phyloP scores from a whole-genome alignment of 192 early-diverging fungal genomes.

The Funneliformis geosporum region DNA sequence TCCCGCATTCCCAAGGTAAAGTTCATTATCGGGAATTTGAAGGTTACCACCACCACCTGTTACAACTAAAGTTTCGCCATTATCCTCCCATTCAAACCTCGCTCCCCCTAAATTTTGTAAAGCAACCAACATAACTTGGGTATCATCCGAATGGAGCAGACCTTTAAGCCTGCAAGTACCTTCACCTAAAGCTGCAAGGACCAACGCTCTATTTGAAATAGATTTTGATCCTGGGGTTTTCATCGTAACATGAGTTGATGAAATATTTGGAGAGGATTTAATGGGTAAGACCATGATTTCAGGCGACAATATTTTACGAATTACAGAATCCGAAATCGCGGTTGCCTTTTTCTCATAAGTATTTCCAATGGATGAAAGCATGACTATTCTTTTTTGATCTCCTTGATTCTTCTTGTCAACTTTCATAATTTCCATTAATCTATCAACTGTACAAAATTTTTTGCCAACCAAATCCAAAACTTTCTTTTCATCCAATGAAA shows the following conservation, averaged over 20 bases:
- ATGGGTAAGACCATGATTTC: constrained; percentile 70
- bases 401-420: constrained; percentile 98
- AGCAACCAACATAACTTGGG: constrained; percentile 93
- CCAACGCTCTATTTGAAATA: constrained; percentile 94
- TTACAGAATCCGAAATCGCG: constrained; percentile 80
- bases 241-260: constrained; percentile 52
- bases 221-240: constrained; percentile 94
- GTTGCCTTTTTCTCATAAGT: constrained; percentile 83
- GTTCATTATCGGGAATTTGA: constrained; percentile 69
- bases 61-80: constrained; percentile 86
- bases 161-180: constrained; percentile 83
- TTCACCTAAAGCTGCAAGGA: constrained; percentile 84
- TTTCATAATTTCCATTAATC: constrained; percentile 86
- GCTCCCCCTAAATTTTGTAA: constrained; percentile 88
- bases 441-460: constrained; percentile 71
- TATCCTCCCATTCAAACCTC: constrained; percentile 87
- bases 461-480: constrained; percentile 64
- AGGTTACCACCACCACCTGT: constrained; percentile 78
- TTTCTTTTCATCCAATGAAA: constrained; percentile 78
- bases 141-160: constrained; percentile 95
- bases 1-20: constrained; percentile 97
- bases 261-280: constrained; percentile 33
- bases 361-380: constrained; percentile 82
- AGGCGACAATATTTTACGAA: constrained; percentile 79
- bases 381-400: constrained; percentile 85